These are phyloP conservation scores for Lachancea lanzarotensis DNA, from an alignment of 805 yeast genomes.

Conservation along the genomic window DNA sequence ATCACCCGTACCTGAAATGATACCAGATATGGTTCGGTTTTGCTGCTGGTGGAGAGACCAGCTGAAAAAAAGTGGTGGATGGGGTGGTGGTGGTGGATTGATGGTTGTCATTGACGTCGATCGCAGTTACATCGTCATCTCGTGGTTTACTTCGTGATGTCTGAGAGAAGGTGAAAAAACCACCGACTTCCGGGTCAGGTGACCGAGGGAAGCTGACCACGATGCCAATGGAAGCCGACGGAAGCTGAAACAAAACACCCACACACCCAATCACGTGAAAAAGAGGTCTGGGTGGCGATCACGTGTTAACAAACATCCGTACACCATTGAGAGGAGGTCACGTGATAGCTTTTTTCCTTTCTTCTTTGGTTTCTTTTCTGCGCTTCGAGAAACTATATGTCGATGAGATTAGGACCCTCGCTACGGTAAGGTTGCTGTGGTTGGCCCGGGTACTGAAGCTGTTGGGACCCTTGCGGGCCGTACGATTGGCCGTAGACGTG, in stretches of 20 bases:
- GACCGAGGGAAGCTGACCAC: too few relatives aligned
- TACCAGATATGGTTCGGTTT: background rate
- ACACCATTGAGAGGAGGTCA: background rate
- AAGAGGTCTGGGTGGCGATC: background rate
- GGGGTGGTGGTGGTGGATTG: too few relatives aligned
- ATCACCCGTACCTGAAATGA: background rate
- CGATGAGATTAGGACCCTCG: constrained; percentile 25
- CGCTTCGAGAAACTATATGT: constrained; percentile 16
- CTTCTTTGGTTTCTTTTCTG: background rate
- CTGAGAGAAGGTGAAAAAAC: background rate
- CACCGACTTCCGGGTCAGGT: background rate
- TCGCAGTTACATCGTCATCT: background rate
- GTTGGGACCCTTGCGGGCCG: constrained; percentile 10
- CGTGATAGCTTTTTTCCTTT: background rate
- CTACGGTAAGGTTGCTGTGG: constrained; percentile 10
- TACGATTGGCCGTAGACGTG: constrained; percentile 5
- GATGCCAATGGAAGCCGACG: constrained; percentile 1
- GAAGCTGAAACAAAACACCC: constrained; percentile 6
- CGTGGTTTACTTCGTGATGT: constrained; percentile 7
- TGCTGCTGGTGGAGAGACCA: background rate
- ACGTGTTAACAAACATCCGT: background rate
- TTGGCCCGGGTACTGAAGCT: constrained; percentile 4
- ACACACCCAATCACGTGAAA: background rate
- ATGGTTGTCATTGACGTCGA: too few relatives aligned
- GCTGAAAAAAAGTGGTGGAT: background rate